A percentile compares a stretch with the other conserved stretches of the same genome.
phyloP scores from a whole-genome alignment of 2,329 filamentous ascomycete species.

The Trichoderma breve region DNA sequence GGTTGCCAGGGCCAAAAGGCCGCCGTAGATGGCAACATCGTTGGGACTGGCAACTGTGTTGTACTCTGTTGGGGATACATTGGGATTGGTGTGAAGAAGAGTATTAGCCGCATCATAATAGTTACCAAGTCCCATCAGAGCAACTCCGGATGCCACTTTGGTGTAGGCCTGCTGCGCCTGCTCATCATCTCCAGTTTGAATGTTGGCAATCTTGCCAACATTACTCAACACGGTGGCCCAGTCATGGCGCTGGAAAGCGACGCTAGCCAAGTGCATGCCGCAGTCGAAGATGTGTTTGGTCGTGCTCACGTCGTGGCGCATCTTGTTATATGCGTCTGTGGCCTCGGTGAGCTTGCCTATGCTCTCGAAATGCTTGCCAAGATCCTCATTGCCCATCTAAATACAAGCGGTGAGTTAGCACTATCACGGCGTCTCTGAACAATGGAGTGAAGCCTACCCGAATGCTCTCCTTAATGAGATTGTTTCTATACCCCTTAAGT shows the following conservation, averaged over 20 bases:
- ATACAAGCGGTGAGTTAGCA: conserved; percentile 1
- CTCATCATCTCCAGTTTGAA: conserved; percentile 48
- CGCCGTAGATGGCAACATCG: conserved; percentile 89
- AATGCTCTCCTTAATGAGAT: conserved; percentile 95
- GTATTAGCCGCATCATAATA: conserved; percentile 63
- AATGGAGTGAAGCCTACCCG: conserved; percentile 51
- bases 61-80: conserved; percentile 50
- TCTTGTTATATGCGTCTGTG: conserved; percentile 74
- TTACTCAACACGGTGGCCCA: conserved; percentile 67
- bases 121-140: conserved; percentile 45
- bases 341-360: conserved; percentile 73
- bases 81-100: conserved; percentile 66
- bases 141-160: conserved; percentile 52
- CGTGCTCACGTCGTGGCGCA: conserved; percentile 87
- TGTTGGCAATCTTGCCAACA: conserved; percentile 60
- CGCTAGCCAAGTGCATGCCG: conserved; percentile 72
- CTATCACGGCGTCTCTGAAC: neutral
- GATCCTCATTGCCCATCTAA: conserved; percentile 91
- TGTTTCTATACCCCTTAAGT: conserved; percentile 92
- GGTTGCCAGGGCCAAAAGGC: conserved; percentile 82
- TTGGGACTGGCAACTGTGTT: conserved; percentile 76
- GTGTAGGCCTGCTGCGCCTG: conserved; percentile 48
- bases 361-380: conserved; percentile 78
- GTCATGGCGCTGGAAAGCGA: conserved; percentile 72
- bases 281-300: conserved; percentile 81